Percentiles rank a stretch among this genome's conserved stretches.
These are phyloP conservation scores for Diutina siamensis DNA, from an alignment of 1,139 yeast genomes.

Conservation along the genomic window DNA sequence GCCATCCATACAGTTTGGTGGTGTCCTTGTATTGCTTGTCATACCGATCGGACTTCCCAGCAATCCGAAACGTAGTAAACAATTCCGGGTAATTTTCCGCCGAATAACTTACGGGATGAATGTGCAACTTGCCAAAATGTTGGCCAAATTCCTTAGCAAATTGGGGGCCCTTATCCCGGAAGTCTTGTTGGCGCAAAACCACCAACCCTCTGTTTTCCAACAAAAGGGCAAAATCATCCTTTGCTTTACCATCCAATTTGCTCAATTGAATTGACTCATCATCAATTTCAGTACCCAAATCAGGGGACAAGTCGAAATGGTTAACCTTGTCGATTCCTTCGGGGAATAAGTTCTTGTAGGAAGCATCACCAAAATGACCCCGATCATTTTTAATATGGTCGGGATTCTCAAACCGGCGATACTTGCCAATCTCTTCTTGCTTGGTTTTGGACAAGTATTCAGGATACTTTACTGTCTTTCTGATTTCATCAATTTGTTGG, in stretches of 20 bases:
- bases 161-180: slow-evolving; percentile 20
- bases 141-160: slow-evolving; percentile 19
- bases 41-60: slow-evolving; percentile 17
- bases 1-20: slow-evolving; percentile 15
- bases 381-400: slow-evolving; percentile 9
- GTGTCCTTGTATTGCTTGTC: slow-evolving; percentile 14
- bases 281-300: slow-evolving; percentile 8
- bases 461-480: slow-evolving; percentile 14
- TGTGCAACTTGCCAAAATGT: slow-evolving; percentile 23
- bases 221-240: slow-evolving; percentile 22
- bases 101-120: slow-evolving; percentile 20
- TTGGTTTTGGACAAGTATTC: slow-evolving; percentile 13
- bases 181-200: slow-evolving; percentile 22
- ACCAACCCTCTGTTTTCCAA: slow-evolving; percentile 22
- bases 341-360: slow-evolving; percentile 7
- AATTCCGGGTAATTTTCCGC: slow-evolving; percentile 20
- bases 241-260: slow-evolving; percentile 16
- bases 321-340: background rate
- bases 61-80: slow-evolving; percentile 20
- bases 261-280: slow-evolving; percentile 16
- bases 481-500: slow-evolving; percentile 10
- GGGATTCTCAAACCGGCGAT: slow-evolving; percentile 13
- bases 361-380: slow-evolving; percentile 9
- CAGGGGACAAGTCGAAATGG: slow-evolving; percentile 8
- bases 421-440: slow-evolving; percentile 14